Evolutionary conservation across 2,329 filamentous ascomycete genomes (phyloP).

Genomic region (Fusarium falciforme): DNA sequence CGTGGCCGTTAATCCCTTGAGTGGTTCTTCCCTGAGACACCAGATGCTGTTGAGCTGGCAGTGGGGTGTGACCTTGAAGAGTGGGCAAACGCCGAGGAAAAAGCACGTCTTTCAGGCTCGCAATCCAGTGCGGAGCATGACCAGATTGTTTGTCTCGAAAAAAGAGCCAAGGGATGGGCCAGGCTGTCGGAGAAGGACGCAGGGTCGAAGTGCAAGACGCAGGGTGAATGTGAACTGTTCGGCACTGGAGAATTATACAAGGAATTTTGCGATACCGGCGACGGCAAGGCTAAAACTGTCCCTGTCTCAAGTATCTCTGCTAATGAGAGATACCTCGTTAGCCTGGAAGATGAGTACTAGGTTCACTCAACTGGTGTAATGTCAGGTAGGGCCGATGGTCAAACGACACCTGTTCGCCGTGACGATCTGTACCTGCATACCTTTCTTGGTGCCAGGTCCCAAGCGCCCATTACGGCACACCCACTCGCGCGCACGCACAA

Average conservation of each 20-base stretch:
- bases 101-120: background rate
- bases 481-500: background rate
- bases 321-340: background rate
- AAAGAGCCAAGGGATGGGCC: background rate
- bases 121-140: background rate
- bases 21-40: background rate
- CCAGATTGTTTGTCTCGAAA: background rate
- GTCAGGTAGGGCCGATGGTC: background rate
- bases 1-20: background rate
- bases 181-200: background rate
- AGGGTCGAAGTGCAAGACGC: background rate
- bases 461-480: background rate
- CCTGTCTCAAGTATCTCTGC: background rate
- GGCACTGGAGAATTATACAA: background rate
- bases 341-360: background rate
- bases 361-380: background rate
- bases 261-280: background rate
- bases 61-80: background rate
- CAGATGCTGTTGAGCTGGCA: background rate
- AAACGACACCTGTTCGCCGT: background rate
- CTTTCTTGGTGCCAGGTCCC: background rate
- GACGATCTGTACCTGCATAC: background rate
- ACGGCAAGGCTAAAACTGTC: background rate
- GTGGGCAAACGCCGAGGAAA: background rate
- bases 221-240: background rate